Evolutionary conservation across 768 basidiomycete species (phyloP).

Genomic region (Kwoniella europaea): DNA sequence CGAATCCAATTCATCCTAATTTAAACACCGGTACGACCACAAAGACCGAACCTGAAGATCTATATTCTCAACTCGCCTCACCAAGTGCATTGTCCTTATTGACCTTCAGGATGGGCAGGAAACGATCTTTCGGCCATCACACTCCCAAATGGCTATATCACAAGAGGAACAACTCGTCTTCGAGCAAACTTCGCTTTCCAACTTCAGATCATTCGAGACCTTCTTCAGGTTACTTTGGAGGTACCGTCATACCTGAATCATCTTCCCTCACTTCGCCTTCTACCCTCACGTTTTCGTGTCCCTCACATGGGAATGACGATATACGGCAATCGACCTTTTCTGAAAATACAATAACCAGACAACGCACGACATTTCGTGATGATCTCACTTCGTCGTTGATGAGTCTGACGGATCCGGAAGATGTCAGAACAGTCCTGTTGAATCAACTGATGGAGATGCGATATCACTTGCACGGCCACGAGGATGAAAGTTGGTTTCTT

Average conservation of each 20-base stretch:
- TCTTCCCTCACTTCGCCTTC: constrained; percentile 8
- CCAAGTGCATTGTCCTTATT: constrained; percentile 2
- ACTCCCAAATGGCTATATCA: constrained; percentile 19
- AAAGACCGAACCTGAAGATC: background rate
- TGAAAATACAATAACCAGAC: background rate
- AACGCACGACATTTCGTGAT: constrained; percentile 4
- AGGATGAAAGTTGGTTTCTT: constrained; percentile 36
- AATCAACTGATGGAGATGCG: constrained; percentile 30
- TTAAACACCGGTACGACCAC: constrained; percentile 1
- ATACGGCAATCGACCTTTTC: background rate
- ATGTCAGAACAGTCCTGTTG: constrained; percentile 28
- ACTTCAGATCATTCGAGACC: constrained; percentile 2
- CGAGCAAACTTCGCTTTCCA: constrained; percentile 4
- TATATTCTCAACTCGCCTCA: constrained; percentile 8
- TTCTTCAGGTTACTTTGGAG: constrained; percentile 1
- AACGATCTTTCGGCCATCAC: background rate
- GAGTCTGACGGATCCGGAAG: constrained; percentile 27
- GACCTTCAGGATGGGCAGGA: constrained; percentile 14
- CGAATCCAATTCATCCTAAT: background rate
- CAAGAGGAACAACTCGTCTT: constrained; percentile 12
- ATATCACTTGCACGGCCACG: constrained; percentile 23
- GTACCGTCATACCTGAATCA: background rate
- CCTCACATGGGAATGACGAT: background rate
- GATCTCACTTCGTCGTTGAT: constrained; percentile 35
- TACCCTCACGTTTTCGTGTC: constrained; percentile 1